Conservation (phyloP, 2,329 filamentous ascomycete species). For the Chaetomiaceae sp. region DNA sequence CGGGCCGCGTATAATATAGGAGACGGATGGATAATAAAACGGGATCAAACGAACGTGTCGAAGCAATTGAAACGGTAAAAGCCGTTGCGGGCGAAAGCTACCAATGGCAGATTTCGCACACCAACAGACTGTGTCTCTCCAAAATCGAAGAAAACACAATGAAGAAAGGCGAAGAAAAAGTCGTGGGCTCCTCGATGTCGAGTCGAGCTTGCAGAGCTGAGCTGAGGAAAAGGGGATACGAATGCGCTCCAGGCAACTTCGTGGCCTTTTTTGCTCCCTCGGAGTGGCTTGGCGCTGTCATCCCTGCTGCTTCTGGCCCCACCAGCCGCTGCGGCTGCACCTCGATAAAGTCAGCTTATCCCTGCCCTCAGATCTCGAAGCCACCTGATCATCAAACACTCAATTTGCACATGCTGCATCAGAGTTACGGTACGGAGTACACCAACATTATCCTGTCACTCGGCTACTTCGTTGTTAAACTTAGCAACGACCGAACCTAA, state of each 20-base stretch:
- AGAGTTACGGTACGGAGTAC: too few relatives aligned
- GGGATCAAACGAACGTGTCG: constrained; percentile 26
- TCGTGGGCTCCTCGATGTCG: constrained; percentile 16
- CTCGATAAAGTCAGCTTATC: too few relatives aligned
- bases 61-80: constrained; percentile 18
- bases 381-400: too few relatives aligned
- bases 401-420: too few relatives aligned
- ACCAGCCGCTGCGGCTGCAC: too few relatives aligned
- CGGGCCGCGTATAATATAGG: constrained; percentile 14
- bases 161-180: constrained; percentile 16
- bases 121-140: constrained; percentile 18
- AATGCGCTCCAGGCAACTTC: constrained; percentile 22
- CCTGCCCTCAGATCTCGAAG: too few relatives aligned
- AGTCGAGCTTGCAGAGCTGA: constrained; percentile 25
- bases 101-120: constrained; percentile 17
- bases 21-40: constrained; percentile 22
- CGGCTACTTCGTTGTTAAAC: too few relatives aligned
- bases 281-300: constrained; percentile 18
- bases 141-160: constrained; percentile 19
- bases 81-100: constrained; percentile 15
- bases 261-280: constrained; percentile 26
- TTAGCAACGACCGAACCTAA: too few relatives aligned
- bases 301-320: too few relatives aligned
- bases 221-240: constrained; percentile 24
- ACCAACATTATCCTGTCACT: too few relatives aligned